A percentile compares a stretch with the other conserved stretches of the same genome.
Evolutionary conservation across 2,329 filamentous ascomycete genomes (phyloP).

Genomic region (Beauveria bassiana): DNA sequence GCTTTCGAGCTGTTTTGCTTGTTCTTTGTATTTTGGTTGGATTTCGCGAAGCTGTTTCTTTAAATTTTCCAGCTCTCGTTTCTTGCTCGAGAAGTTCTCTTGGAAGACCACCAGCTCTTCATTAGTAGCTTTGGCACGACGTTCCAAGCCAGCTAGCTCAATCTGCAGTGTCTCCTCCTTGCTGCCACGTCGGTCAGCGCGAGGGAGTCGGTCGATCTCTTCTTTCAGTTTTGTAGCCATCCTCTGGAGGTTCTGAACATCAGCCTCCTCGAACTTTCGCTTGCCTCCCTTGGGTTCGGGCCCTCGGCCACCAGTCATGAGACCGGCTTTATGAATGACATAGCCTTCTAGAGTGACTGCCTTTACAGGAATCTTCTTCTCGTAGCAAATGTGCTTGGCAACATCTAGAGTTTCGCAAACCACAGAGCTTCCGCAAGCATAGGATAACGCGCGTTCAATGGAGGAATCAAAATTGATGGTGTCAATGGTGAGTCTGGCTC

Average conservation of each 20-base stretch:
- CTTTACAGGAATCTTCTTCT: slow-evolving; percentile 78
- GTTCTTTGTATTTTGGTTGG: slow-evolving; percentile 69
- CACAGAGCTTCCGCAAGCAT: slow-evolving; percentile 89
- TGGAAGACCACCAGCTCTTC: slow-evolving; percentile 72
- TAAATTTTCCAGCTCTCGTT: slow-evolving; percentile 68
- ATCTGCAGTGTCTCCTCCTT: slow-evolving; percentile 76
- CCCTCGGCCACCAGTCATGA: slow-evolving; percentile 92
- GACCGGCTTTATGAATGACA: slow-evolving; percentile 90
- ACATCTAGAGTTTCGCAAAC: slow-evolving; percentile 84
- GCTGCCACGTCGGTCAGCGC: slow-evolving; percentile 63
- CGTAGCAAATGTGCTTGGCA: slow-evolving; percentile 84
- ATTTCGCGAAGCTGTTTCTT: slow-evolving; percentile 67
- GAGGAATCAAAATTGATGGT: slow-evolving; percentile 88
- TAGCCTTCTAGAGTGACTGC: slow-evolving; percentile 93
- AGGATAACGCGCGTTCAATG: slow-evolving; percentile 86
- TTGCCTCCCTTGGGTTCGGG: slow-evolving; percentile 66
- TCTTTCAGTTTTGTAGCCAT: slow-evolving; percentile 67
- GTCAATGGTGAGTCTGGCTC: slow-evolving; percentile 85
- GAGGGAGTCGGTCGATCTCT: slow-evolving; percentile 73
- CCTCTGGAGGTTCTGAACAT: slow-evolving; percentile 76
- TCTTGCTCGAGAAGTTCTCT: slow-evolving; percentile 77
- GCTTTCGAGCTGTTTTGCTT: slow-evolving; percentile 58
- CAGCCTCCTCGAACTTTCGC: slow-evolving; percentile 80
- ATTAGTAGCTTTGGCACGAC: slow-evolving; percentile 61
- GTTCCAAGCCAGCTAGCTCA: slow-evolving; percentile 72